Evolutionary conservation across 371 early-diverging fungal species (phyloP), one percentile per base, ranked within the genome.

Genomic region (Actinomucor elegans): DNA sequence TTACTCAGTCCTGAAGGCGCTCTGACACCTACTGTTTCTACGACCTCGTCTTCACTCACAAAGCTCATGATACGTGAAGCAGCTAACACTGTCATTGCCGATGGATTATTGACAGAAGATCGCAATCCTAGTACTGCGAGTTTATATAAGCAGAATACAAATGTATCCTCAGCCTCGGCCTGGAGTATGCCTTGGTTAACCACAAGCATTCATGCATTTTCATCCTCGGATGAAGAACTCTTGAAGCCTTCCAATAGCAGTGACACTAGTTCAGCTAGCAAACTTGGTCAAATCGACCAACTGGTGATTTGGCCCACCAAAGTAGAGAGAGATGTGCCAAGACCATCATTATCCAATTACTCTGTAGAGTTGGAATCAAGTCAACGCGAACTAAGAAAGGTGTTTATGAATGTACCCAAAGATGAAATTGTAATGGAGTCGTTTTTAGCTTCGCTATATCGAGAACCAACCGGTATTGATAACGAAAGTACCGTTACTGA

Each of bases 111-210:
- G 8, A 26, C 20, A 5, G 27, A 45, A 18, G 27, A 27, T 12
- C 1, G 11, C 27, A 53, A n/a, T 35, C 27, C 35, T 14, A 37
- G 15, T 14, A 49, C 21, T 6, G 24, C 24, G 2, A 37, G 40
- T 41, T 9, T 26, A 3, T 11, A 6, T 12, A 26, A 14, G 9
- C n/a, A 28, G 18, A 17, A 21, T 12, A 40, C 27, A n/a, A 23
- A 4, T 11, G 31, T 8, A 9, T 35, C 46, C 36, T 27, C n/a
- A 23, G 20, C 36, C 11, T 35, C 45, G 5, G 61, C 73, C 5
- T 76, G 76, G 76, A 50, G 63, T n/a, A 66, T 76, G 59, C 73
- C 76, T n/a, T 76, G 76, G 76, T 44, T 71, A 8, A 63, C 64
- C 18, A 59, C 65, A 12, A 65, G 69, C 1, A 61, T 69, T 14